Conservation (phyloP, 1,139 yeast species). For the Geotrichum restrictum region DNA sequence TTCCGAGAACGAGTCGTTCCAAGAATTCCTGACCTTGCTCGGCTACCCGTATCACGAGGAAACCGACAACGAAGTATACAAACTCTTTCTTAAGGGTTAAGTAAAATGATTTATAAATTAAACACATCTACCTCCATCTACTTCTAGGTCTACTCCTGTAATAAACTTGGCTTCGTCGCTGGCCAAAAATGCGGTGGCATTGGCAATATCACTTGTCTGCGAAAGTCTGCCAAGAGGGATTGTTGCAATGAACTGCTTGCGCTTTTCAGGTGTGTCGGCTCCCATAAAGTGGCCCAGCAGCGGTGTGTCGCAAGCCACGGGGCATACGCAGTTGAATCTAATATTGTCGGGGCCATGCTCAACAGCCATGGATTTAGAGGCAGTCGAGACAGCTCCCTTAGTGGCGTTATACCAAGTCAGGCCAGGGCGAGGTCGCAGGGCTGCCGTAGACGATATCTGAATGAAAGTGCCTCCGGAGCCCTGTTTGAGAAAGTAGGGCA, state of each 20-base stretch:
- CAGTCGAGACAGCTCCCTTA: conserved; percentile 29
- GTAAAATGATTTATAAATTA: conserved; percentile 3
- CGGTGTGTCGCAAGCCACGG: conserved; percentile 28
- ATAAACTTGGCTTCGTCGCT: conserved; percentile 20
- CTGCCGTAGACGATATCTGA: conserved; percentile 30
- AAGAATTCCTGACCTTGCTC: conserved; percentile 60
- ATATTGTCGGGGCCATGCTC: conserved; percentile 26
- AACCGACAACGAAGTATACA: conserved; percentile 76
- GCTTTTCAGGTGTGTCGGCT: conserved; percentile 24
- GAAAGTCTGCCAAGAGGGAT: conserved; percentile 20
- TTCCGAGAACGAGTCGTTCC: conserved; percentile 59
- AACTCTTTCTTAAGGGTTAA: conserved; percentile 52
- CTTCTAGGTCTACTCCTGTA: conserved; percentile 21
- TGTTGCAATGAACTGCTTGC: conserved; percentile 21
- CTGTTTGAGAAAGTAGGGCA: conserved; percentile 27
- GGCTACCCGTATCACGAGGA: conserved; percentile 81
- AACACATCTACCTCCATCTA: conserved; percentile 22
- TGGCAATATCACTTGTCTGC: conserved; percentile 20
- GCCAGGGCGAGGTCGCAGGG: conserved; percentile 26
- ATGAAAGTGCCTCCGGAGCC: conserved; percentile 28
- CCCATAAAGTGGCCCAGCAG: conserved; percentile 26
- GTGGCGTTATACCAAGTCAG: conserved; percentile 31
- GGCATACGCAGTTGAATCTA: conserved; percentile 26
- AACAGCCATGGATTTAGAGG: conserved; percentile 27
- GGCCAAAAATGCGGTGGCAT: conserved; percentile 20